Conservation (phyloP, 768 basidiomycete genomes). For the Panaeolus cyanescens region DNA sequence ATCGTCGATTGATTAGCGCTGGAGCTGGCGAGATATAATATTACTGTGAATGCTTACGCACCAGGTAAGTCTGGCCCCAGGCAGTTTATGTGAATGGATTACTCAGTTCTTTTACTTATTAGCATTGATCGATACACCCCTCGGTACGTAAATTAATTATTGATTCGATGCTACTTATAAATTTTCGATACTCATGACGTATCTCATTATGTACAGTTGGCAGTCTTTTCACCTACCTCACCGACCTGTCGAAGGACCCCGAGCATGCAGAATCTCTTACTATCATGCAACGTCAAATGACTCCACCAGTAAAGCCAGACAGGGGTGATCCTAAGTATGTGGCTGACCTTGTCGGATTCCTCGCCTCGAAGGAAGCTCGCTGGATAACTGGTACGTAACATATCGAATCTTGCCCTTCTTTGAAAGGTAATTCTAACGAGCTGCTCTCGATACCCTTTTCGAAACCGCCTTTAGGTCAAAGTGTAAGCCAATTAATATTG, state of each 20-base stretch:
- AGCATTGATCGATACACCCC: not conserved
- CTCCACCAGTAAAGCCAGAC: slow-evolving; percentile 8
- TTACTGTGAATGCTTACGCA: slow-evolving; percentile 37
- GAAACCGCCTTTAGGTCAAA: slow-evolving; percentile 5
- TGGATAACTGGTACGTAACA: slow-evolving; percentile 33
- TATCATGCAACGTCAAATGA: not conserved
- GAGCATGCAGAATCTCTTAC: not conserved
- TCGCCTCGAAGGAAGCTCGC: slow-evolving; percentile 35
- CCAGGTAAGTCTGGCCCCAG: slow-evolving; percentile 21
- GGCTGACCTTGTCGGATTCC: slow-evolving; percentile 36
- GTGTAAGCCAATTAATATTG: no score
- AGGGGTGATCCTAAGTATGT: slow-evolving; percentile 30
- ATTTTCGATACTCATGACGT: slow-evolving; percentile 23
- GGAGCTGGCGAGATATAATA: slow-evolving; percentile 21
- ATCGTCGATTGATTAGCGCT: slow-evolving; percentile 5
- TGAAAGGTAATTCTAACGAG: not conserved
- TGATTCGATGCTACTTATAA: not conserved
- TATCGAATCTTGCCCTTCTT: not conserved
- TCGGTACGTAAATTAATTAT: not conserved
- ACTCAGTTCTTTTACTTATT: not conserved
- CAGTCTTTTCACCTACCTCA: not conserved
- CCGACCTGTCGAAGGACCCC: not conserved
- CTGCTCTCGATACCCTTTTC: not conserved
- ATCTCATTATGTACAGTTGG: not conserved
- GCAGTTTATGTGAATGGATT: no score